Percentiles rank a stretch among this genome's conserved stretches.
Conservation (phyloP, 2,329 filamentous ascomycete genomes). For the Exophiala calicioides region DNA sequence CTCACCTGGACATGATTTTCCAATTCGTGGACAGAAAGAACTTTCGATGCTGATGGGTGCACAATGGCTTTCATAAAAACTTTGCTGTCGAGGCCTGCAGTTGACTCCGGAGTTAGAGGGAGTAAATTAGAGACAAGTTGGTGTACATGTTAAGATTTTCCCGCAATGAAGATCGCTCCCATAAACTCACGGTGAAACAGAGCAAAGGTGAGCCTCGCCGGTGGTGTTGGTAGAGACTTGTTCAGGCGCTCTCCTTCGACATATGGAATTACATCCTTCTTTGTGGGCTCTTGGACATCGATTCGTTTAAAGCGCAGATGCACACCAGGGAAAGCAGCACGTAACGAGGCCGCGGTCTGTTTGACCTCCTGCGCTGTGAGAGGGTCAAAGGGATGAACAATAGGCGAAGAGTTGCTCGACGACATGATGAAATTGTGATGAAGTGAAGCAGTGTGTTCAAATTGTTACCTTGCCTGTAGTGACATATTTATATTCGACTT, state of each 20-base stretch:
- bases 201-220: not conserved
- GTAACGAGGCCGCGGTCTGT: not conserved
- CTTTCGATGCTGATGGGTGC: not conserved
- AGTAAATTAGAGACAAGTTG: too few relatives aligned
- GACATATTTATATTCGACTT: too few relatives aligned
- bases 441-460: too few relatives aligned
- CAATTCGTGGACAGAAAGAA: not conserved
- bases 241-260: not conserved
- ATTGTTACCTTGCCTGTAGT: too few relatives aligned
- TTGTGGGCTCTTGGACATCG: not conserved
- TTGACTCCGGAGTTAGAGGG: too few relatives aligned
- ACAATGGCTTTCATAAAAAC: constrained; percentile 1
- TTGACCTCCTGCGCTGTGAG: not conserved
- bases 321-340: not conserved
- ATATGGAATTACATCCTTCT: not conserved
- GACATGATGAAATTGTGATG: too few relatives aligned
- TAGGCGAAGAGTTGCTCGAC: too few relatives aligned
- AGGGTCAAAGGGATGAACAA: constrained; percentile 42
- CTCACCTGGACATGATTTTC: too few relatives aligned
- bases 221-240: too few relatives aligned
- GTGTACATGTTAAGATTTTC: too few relatives aligned
- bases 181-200: too few relatives aligned
- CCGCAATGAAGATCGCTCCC: too few relatives aligned
- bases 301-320: not conserved
- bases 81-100: not conserved